Conservation (phyloP, 371 early-diverging fungal species). For the Mucor plumbeus region DNA sequence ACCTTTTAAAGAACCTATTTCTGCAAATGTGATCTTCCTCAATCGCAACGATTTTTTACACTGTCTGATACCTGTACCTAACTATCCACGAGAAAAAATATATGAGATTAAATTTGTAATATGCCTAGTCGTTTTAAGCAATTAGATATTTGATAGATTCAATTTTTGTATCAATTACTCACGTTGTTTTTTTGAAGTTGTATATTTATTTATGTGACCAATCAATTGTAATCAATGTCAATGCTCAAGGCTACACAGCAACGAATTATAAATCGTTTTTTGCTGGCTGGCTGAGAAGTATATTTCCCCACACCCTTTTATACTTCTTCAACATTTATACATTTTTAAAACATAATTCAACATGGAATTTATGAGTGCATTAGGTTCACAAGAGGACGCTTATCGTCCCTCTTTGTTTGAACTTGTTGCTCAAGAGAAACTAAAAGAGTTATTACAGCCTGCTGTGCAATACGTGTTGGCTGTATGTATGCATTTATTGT, state of each 20-base stretch:
- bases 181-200: background rate
- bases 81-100: no score
- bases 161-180: no score
- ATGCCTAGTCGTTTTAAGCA: no score
- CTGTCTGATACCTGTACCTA: no score
- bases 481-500: constrained; percentile 44
- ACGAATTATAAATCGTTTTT: background rate
- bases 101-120: no score
- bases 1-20: no score
- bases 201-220: background rate
- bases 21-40: no score
- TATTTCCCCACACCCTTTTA: constrained; percentile 4
- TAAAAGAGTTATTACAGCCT: constrained; percentile 83
- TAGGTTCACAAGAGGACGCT: constrained; percentile 74
- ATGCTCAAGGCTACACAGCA: constrained; percentile 5
- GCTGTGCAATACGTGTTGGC: constrained; percentile 87
- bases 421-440: constrained; percentile 83
- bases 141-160: no score
- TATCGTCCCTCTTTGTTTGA: constrained; percentile 90
- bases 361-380: constrained; percentile 89
- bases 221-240: constrained; percentile 1
- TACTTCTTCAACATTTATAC: background rate
- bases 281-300: background rate
- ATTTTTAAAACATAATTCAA: background rate
- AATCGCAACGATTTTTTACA: no score